Evolutionary conservation across 2,329 filamentous ascomycete species (phyloP), one percentile per base, ranked within the genome.

Genomic region (Colletotrichum sp.): DNA sequence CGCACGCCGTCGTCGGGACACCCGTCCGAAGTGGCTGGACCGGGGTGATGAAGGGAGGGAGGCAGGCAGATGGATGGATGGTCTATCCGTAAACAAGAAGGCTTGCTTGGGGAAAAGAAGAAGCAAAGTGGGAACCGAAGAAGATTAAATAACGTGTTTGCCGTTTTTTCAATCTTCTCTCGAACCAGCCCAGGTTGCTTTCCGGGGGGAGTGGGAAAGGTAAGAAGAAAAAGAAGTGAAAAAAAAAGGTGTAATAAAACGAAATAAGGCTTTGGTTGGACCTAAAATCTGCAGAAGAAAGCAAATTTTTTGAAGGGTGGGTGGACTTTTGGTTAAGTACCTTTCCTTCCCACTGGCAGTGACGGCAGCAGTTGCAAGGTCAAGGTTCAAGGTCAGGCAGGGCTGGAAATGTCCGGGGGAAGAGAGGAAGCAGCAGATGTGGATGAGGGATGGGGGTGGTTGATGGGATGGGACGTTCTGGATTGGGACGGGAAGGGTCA

Each of bases 301-400:
- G 44, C 39, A 68, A 49, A 28, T 10, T 60, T 65, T 34, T 10
- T 26, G 28, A 62, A 55, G 73, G 68, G 74, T 76, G 74, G 74
- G 74, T 76, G 74, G 74, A 69, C 74, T 76, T 72, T 76, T 76
- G 74, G 74, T 76, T 76, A 76, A 76, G 74, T 76, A 76, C 68
- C 49, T 39, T 32, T 39, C n/a, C 44, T 21, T 49, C 18, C 44
- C 44, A 21, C 44, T 49, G 44, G 44, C 44, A 49, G 44, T 21
- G 44, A 49, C 44, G 44, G 44, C 44, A 49, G 44, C 44, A 21
- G n/a, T 49, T 49, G 49, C 21, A n/a, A 36, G 18, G 68, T 28
- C 60, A 36, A 57, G 70, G 72, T 39, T 49, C 57, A 63, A 65
- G 39, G 64, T 52, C 65, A 36, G 65, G 65, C 65, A 34, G 72